Percentiles rank a stretch among this genome's conserved stretches.
Conservation (phyloP, 2,329 filamentous ascomycete species). For the Trichoderma afroharzianum region DNA sequence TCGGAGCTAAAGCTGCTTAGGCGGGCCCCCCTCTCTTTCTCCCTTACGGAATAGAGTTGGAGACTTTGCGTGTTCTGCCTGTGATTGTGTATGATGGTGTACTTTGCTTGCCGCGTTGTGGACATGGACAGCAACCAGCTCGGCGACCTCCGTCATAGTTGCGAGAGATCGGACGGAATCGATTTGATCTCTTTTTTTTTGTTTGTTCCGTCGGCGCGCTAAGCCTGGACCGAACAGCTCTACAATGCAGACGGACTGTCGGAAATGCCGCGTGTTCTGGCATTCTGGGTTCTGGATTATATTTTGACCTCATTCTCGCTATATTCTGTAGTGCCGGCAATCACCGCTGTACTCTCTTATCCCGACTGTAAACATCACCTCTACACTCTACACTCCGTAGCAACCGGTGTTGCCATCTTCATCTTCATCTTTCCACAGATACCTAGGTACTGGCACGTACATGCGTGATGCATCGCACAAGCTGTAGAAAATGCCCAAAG, state of each 20-base stretch:
- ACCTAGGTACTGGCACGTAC: too few species aligned
- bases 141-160: neutral
- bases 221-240: neutral
- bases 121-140: neutral
- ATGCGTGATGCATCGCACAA: neutral
- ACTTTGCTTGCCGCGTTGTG: neutral
- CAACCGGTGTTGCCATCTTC: neutral
- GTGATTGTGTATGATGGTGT: neutral
- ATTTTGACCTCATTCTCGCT: neutral
- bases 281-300: neutral
- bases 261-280: neutral
- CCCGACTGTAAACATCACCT: too few species aligned
- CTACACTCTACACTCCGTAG: too few species aligned
- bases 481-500: neutral
- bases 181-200: neutral
- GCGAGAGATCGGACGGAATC: neutral
- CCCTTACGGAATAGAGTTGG: neutral
- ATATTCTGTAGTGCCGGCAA: neutral
- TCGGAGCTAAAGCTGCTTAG: neutral
- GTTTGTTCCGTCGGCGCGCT: neutral
- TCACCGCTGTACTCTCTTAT: too few species aligned
- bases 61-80: neutral
- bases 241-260: neutral
- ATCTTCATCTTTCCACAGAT: too few species aligned
- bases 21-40: neutral